Percentiles rank a stretch among this genome's conserved stretches.
phyloP scores from a whole-genome alignment of 176 grass and related monocot species.

The Aegilops longissima region DNA sequence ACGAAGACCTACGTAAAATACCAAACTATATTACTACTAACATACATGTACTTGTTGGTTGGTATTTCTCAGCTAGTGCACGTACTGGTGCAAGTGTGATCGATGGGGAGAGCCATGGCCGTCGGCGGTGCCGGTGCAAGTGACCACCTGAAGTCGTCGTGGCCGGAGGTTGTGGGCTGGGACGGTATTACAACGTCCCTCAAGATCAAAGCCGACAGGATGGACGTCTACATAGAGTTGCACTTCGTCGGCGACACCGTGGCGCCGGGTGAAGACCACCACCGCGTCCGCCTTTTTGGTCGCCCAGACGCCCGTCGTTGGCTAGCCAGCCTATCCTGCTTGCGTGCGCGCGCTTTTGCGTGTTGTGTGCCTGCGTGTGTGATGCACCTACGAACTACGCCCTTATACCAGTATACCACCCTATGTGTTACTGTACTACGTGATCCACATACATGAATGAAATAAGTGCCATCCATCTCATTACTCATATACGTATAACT shows the following conservation, averaged over 20 bases:
- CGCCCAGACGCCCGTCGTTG: not conserved
- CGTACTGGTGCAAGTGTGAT: not conserved
- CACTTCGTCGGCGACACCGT: not conserved
- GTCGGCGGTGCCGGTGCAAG: not conserved
- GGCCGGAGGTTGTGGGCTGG: constrained; percentile 28
- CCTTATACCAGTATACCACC: not conserved
- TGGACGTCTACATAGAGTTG: not conserved
- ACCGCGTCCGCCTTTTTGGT: constrained; percentile 22
- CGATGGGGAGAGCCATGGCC: not conserved
- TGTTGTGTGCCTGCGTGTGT: not conserved
- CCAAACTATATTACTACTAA: no score
- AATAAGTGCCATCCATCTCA: not conserved
- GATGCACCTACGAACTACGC: not conserved
- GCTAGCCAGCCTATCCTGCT: not conserved
- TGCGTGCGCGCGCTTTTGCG: not conserved
- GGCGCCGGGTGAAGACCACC: not conserved
- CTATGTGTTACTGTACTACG: not conserved
- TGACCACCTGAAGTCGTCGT: not conserved
- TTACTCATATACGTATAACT: no score
- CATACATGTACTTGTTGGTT: not conserved
- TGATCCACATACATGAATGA: not conserved
- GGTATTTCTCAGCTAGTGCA: not conserved
- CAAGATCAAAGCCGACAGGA: not conserved
- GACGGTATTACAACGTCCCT: not conserved
- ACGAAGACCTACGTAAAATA: no score